A percentile compares a stretch with the other conserved stretches of the same genome.
Evolutionary conservation across 129 eudicot genomes (phyloP).

Genomic region (carrot (Daucus carota)): DH1_v3.0 NC_030387.2:36122501-36123000

Average conservation of each 20-base stretch:
- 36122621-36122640: slow-evolving; percentile 79
- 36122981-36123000: slow-evolving; percentile 50
- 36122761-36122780: slow-evolving; percentile 50
- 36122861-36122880: slow-evolving; percentile 63
- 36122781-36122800: slow-evolving; percentile 67
- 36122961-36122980: slow-evolving; percentile 58
- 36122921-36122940: slow-evolving; percentile 65
- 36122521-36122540: slow-evolving; percentile 75
- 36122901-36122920: slow-evolving; percentile 64
- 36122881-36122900: slow-evolving; percentile 78
- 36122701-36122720: slow-evolving; percentile 89
- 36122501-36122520: slow-evolving; percentile 81
- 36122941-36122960: slow-evolving; percentile 86
- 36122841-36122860: slow-evolving; percentile 80
- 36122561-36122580: slow-evolving; percentile 70
- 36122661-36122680: slow-evolving; percentile 67
- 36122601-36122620: slow-evolving; percentile 67
- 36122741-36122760: slow-evolving; percentile 23
- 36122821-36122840: slow-evolving; percentile 78
- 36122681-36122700: slow-evolving; percentile 77
- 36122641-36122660: slow-evolving; percentile 77
- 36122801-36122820: slow-evolving; percentile 81
- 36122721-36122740: slow-evolving; percentile 52
- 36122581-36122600: slow-evolving; percentile 66
- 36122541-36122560: slow-evolving; percentile 86